phyloP scores from a whole-genome alignment of 2,329 filamentous ascomycete species.

The Verticillium albo-atrum region DNA sequence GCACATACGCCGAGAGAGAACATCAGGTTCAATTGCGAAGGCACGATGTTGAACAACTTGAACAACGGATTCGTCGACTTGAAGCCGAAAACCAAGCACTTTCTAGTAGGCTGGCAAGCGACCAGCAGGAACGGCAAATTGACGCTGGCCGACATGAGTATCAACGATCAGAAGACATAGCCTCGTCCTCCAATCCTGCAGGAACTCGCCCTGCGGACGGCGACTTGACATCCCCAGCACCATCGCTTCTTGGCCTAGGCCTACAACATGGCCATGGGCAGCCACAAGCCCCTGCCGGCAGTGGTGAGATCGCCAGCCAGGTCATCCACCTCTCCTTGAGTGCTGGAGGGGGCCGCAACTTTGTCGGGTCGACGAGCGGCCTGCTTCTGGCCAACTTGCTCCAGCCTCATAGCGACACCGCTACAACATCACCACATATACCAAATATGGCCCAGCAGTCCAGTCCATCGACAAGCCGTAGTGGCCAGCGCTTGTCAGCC shows the following conservation, averaged over 20 bases:
- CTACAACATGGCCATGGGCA: neutral
- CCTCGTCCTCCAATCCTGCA: neutral
- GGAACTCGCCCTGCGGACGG: neutral
- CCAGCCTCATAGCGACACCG: conserved; percentile 14
- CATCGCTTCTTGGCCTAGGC: neutral
- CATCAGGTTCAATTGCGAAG: conserved; percentile 18
- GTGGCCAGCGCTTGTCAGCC: conserved; percentile 5
- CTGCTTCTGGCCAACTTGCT: conserved; percentile 36
- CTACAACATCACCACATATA: neutral
- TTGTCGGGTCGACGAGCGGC: conserved; percentile 34
- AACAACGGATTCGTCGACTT: conserved; percentile 25
- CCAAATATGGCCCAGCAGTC: conserved; percentile 5
- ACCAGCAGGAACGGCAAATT: conserved; percentile 1
- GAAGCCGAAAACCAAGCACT: conserved; percentile 24
- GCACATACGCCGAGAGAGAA: conserved; percentile 27
- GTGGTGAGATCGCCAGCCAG: conserved; percentile 30
- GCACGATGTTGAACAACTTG: conserved; percentile 27
- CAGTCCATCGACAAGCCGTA: neutral
- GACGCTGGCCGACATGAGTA: neutral
- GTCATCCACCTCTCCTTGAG: conserved; percentile 37
- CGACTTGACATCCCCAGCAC: neutral
- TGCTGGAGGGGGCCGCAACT: conserved; percentile 36
- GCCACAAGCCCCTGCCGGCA: conserved; percentile 2
- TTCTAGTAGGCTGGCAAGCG: conserved; percentile 9
- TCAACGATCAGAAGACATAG: neutral